These are phyloP conservation scores for Lepidium campestre DNA, from an alignment of 441 rosid genomes.

Conservation along the genomic window DNA sequence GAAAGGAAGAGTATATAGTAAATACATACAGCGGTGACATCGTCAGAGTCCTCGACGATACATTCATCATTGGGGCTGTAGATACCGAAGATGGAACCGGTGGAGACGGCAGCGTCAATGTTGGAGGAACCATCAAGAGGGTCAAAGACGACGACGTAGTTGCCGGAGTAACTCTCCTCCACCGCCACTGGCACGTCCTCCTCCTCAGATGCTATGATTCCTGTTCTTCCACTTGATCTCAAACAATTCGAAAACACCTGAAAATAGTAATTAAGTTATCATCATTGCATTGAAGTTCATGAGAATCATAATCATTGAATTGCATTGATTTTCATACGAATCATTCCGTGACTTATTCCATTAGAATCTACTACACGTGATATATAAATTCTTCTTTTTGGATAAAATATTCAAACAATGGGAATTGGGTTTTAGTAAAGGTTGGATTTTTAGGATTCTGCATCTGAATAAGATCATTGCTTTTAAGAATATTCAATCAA, in stretches of 20 bases:
- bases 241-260: constrained; percentile 91
- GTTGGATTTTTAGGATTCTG: not conserved
- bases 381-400: no score
- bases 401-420: no score
- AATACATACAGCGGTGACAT: constrained; percentile 39
- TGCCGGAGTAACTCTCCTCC: constrained; percentile 89
- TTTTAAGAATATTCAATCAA: not conserved
- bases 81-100: constrained; percentile 93
- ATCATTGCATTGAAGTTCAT: not conserved
- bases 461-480: not conserved
- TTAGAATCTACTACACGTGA: no score
- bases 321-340: no score
- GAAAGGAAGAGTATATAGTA: not conserved
- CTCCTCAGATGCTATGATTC: constrained; percentile 93
- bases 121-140: constrained; percentile 96
- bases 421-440: not conserved
- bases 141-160: constrained; percentile 85
- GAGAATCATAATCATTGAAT: not conserved
- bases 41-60: constrained; percentile 60
- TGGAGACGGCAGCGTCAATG: constrained; percentile 89
- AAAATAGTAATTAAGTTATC: not conserved
- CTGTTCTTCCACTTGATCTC: constrained; percentile 91
- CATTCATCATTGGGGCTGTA: constrained; percentile 91
- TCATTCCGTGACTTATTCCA: no score
- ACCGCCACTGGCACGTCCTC: constrained; percentile 97